Evolutionary conservation across 2,329 filamentous ascomycete species (phyloP).

Genomic region (Rhynchosporium agropyri): DNA sequence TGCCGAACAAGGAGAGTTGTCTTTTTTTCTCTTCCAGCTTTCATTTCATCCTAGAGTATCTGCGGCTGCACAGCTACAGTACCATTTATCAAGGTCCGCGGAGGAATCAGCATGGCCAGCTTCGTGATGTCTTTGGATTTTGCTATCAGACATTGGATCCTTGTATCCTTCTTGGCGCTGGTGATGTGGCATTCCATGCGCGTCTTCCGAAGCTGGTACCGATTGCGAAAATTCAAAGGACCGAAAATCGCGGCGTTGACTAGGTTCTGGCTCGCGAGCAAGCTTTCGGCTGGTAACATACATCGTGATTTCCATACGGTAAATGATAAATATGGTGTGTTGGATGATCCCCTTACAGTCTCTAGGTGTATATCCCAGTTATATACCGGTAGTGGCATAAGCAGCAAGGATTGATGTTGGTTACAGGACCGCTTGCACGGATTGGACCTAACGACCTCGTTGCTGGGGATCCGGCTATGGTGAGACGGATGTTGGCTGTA

Average conservation of each 20-base stretch:
- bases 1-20: background rate
- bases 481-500: conserved; percentile 31
- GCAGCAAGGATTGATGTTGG: conserved; percentile 3
- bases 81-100: background rate
- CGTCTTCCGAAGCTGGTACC: conserved; percentile 23
- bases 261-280: conserved; percentile 28
- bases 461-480: conserved; percentile 31
- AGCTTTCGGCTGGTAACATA: conserved; percentile 23
- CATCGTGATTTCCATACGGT: conserved; percentile 28
- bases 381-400: background rate
- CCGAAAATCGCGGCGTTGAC: conserved; percentile 28
- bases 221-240: conserved; percentile 30
- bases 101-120: background rate
- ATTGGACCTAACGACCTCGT: conserved; percentile 38
- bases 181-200: conserved; percentile 12
- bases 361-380: background rate
- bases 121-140: background rate
- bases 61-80: background rate
- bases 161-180: background rate
- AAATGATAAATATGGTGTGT: conserved; percentile 31
- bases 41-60: background rate
- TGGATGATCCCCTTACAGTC: background rate
- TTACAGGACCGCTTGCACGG: conserved; percentile 27
- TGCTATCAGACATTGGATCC: conserved; percentile 11
- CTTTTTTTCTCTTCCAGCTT: conserved; percentile 11